Evolutionary conservation across 2,329 filamentous ascomycete genomes (phyloP), one percentile per base, ranked within the genome.

Genomic region (Cadophora gregata): DNA sequence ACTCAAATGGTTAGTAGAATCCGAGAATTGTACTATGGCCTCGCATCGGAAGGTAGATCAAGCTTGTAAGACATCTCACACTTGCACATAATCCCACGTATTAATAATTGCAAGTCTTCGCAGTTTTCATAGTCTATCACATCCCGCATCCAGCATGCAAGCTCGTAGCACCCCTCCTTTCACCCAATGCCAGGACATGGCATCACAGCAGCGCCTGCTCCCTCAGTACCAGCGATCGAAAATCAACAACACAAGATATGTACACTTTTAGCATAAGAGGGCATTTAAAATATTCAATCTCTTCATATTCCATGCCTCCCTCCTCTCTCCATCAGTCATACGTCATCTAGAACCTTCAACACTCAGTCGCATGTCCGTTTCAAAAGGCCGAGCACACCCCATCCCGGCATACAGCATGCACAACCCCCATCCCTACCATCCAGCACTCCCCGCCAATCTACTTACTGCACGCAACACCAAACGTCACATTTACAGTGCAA

Each of bases 361-460:
- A 27, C 48, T 42, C 42, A 38, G 53, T 58, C 21, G 31, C 53
- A 58, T 36, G 31, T 58, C 4, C 53, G 53, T 58, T 58, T 58
- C 53, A 58, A n/a, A 36, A 24, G 27, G 51, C 27, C 53, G 53
- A 58, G 53, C 53, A 58, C 42, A 58, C 42, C 42, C 19, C 31
- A 58, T 58, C 53, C 53, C 53, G 31, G 53, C 53, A 38, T 12
- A 9, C 42, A 21, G 53, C 53, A 24, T 24, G 53, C 31, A 38
- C 31, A 58, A 58, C 21, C 53, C 53, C 1, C n/a, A 58, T 25
- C 53, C 53, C 53, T 38, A 33, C 21, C n/a, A 12, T n/a, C n/a
- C n/a, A n/a, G n/a, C n/a, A n/a, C n/a, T n/a, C 19, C 29, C 29
- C 19, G 4, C 4, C 48, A 3, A 24, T 12, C 47, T 27, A 12